Conservation (phyloP, 371 early-diverging fungal species). For the Batkoa obscura region DNA sequence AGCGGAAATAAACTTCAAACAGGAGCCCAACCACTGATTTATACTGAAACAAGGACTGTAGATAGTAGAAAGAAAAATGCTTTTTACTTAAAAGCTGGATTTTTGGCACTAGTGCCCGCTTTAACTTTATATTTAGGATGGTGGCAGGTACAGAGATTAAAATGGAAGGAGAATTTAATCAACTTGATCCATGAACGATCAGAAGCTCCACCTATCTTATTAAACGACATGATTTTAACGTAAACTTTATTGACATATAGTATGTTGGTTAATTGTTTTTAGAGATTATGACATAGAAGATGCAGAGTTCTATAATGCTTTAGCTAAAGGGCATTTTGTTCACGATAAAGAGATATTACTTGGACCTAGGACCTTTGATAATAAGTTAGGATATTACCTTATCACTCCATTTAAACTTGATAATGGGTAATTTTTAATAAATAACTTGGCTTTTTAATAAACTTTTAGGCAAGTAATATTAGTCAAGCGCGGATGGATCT, state of each 20-base stretch:
- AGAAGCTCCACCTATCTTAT: constrained; percentile 35
- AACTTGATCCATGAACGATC: constrained; percentile 44
- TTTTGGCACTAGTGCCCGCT: too few species aligned
- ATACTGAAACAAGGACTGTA: too few species aligned
- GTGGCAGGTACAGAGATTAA: constrained; percentile 81
- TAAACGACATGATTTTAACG: constrained; percentile 10
- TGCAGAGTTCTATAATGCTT: constrained; percentile 51
- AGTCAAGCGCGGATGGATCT: constrained; percentile 79
- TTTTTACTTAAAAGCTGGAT: too few species aligned
- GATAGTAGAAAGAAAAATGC: too few species aligned
- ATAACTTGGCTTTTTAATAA: constrained; percentile 1
- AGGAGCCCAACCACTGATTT: too few species aligned
- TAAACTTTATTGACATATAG: neutral
- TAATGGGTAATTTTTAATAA: constrained; percentile 24
- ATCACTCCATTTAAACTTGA: constrained; percentile 69
- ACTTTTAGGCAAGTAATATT: constrained; percentile 29
- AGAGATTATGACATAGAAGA: constrained; percentile 27
- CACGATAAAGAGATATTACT: constrained; percentile 58
- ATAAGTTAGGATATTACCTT: constrained; percentile 56
- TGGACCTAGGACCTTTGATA: constrained; percentile 60
- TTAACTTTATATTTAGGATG: constrained; percentile 8
- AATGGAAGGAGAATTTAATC: constrained; percentile 74
- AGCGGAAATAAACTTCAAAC: too few species aligned
- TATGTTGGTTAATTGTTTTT: neutral
- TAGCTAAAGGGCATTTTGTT: constrained; percentile 38